Conservation (phyloP, 495 filamentous ascomycete genomes). For the Penicillium desertorum region DNA sequence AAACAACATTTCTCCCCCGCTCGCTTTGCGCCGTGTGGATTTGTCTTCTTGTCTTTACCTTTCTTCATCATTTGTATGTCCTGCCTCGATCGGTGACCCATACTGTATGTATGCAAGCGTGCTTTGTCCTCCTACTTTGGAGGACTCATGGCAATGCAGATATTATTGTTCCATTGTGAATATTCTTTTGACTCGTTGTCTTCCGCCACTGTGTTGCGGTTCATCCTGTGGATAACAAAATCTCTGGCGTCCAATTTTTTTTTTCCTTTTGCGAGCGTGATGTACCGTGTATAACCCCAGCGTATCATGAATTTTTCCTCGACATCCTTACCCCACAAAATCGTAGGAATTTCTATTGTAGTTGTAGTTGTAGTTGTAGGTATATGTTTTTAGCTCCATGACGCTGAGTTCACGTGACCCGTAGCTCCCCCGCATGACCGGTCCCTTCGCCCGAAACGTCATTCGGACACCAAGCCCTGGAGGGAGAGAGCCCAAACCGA, state of each 20-base stretch:
- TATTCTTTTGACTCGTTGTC: constrained; percentile 31
- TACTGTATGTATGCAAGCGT: constrained; percentile 29
- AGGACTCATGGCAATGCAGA: constrained; percentile 21
- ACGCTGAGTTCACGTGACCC: constrained; percentile 13
- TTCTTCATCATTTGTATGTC: constrained; percentile 31
- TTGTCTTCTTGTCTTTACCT: constrained; percentile 18
- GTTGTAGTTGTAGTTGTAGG: constrained; percentile 7
- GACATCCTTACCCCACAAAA: background rate
- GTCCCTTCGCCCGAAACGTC: constrained; percentile 47
- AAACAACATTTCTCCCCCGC: constrained; percentile 5
- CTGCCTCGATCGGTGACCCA: constrained; percentile 8
- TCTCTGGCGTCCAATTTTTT: constrained; percentile 13
- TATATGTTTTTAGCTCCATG: constrained; percentile 1
- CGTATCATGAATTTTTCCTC: constrained; percentile 12
- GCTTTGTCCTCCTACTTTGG: constrained; percentile 11
- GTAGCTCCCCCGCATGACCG: constrained; percentile 9
- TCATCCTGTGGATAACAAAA: constrained; percentile 31
- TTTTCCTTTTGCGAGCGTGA: constrained; percentile 20
- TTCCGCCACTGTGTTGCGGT: constrained; percentile 22
- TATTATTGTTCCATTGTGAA: constrained; percentile 40
- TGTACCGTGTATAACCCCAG: constrained; percentile 20
- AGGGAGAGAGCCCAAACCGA: background rate
- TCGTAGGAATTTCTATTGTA: background rate
- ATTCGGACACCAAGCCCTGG: constrained; percentile 19
- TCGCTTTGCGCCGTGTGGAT: constrained; percentile 8